phyloP scores from a whole-genome alignment of 768 basidiomycete species.

The Rhizopogon vinicolor region DNA sequence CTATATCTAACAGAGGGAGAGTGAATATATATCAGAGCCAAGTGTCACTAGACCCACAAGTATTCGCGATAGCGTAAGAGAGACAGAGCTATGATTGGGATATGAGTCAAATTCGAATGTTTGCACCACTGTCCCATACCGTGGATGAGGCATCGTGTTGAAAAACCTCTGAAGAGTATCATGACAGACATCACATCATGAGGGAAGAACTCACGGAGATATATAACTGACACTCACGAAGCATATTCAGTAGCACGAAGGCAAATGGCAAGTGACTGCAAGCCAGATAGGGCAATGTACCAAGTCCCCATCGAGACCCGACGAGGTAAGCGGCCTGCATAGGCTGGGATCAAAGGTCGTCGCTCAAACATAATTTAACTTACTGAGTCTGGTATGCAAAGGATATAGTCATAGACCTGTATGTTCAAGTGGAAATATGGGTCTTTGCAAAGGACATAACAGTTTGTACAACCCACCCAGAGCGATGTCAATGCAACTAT shows the following conservation, averaged over 20 bases:
- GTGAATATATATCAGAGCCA: neutral
- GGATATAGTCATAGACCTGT: neutral
- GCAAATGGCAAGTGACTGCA: neutral
- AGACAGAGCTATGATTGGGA: neutral
- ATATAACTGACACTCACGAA: neutral
- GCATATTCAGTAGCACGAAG: neutral
- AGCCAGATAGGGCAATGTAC: neutral
- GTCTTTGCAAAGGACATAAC: neutral
- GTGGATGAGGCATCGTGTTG: neutral
- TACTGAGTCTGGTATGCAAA: neutral
- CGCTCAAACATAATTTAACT: neutral
- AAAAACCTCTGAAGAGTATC: neutral
- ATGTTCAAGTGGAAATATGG: neutral
- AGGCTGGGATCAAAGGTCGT: neutral
- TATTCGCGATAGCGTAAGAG: neutral
- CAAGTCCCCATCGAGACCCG: neutral
- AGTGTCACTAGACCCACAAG: neutral
- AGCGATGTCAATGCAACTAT: neutral
- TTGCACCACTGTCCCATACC: neutral
- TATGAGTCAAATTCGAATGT: neutral
- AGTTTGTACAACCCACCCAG: neutral
- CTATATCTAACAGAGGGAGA: neutral
- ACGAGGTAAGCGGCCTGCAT: neutral
- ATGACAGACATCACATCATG: neutral
- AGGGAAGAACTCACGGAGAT: neutral